Base-by-base conservation (phyloP, 345 rosid species). In the Gossypium anomalum region DNA sequence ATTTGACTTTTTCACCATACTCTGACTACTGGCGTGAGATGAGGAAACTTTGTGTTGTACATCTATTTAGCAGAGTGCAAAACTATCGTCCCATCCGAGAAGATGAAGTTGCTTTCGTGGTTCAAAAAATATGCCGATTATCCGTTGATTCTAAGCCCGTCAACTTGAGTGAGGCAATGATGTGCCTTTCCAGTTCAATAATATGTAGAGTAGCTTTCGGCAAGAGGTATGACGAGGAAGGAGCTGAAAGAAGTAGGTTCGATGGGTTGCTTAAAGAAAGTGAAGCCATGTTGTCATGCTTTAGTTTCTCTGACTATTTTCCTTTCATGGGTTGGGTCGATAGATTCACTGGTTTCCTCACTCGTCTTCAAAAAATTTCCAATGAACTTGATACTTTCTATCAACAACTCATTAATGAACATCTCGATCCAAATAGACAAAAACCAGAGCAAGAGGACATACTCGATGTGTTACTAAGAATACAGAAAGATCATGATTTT, bases 1-100 rank as follows among this genome's bases (percentile, higher is more conserved):
- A 81, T 67, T 7, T 83, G 71, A 81, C 66, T 43, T 83, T 80
- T 19, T 55, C 80, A 14, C 86, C 83, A 0, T 82, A 80, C 10
- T 45, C 51, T 22, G 34, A 13, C 4, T 58, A 12, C 13, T 58
- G 38, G 61, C 20, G 61, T 4, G 61, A 57, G 61, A 57, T 57
- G 14, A 57, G 61, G 27, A 57, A 57, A 19, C 20, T 57, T 2
- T 57, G 61, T 10, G 61, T 10, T 2, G 14, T 57, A 8, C 61
- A 57, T 57, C 61, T 57, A 0, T 13, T 14, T 23, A 23, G 13
- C 34, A 23, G 9, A 2, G 38, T 23, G 9, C 9, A 59, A 23
- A 6, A 10, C 17, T 59, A 59, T 58, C 17, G 17, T 23, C 7
- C 38, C 9, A 23, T 59, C 34, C 63, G 63, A 59, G 63, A 59